Conservation (phyloP, 2,329 filamentous ascomycete species). For the Fusarium chuoi region DNA sequence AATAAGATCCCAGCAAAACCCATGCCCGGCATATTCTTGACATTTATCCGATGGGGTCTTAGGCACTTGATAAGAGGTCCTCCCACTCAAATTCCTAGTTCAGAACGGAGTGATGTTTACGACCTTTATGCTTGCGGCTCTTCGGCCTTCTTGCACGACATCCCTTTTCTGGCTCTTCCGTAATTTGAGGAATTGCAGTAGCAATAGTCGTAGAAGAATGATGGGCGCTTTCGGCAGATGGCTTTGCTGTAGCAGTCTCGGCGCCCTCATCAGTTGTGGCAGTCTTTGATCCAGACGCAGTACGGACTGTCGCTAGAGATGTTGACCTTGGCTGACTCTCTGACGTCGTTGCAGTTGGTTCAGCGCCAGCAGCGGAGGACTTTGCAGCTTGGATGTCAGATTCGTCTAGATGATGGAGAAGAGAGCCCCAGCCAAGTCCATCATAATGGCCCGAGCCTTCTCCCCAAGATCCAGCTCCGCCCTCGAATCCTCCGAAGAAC, state of each 20-base stretch:
- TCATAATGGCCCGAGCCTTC: background rate
- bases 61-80: background rate
- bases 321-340: background rate
- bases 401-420: background rate
- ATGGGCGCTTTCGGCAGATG: background rate
- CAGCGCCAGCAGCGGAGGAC: background rate
- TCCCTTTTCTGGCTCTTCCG: background rate
- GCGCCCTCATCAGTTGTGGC: background rate
- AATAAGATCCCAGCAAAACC: background rate
- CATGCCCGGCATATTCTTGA: background rate
- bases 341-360: background rate
- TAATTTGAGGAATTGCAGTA: background rate
- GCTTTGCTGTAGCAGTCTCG: background rate
- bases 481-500: background rate
- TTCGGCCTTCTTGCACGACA: background rate
- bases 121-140: background rate
- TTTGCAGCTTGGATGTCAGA: background rate
- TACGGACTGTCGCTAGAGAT: background rate
- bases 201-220: background rate
- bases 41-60: rapidly evolving
- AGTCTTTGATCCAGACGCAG: background rate
- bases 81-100: background rate
- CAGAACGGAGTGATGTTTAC: background rate
- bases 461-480: background rate
- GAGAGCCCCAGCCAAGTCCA: conserved; percentile 1